Base-by-base conservation (phyloP, 345 rosid genomes). In the Populus euphratica region DNA sequence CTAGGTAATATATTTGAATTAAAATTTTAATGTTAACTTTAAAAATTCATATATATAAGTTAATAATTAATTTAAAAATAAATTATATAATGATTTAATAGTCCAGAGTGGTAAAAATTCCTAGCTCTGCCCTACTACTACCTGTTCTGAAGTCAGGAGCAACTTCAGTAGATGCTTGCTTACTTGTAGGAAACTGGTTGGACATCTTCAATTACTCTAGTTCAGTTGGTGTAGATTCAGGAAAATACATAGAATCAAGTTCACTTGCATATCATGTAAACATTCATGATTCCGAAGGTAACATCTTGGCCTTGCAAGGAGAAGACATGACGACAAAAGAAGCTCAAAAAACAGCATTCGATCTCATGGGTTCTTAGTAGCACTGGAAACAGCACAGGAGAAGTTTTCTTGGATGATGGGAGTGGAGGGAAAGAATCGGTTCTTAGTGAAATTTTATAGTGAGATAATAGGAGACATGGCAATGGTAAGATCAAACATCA, bases 321-420 rank as follows among this genome's bases (percentile, higher is more conserved):
- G 92, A 85, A 44, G 96, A 86, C 11, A 71, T 83, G 91, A 91
- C 96, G 0, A 89, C 90, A 1, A 67, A 25, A 54, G 89, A 83
- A 36, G 90, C 95, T 38, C 76, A 91, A 73, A 73, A 73, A 33
- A 89, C 89, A 2, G 82, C 88, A 20, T 92, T 85, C 72, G 70
- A 80, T 67, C 83, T 92, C 6, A 50, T 91, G 70, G 92, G 85
- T 83, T 23, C 82, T 87, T 2, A 38, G 87, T 71, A 36, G 12
- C 41, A 68, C 5, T 0, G 89, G 81, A 47, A 88, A 87, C 65
- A 80, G 85, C 52, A 81, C 76, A 0, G 94, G 97, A 4, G 78
- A 89, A 79, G 80, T 92, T 47, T 92, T 88, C 82, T 73, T 89
- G 35, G 97, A 92, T 27, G 92, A 89, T 92, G 90, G 97, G 93